Conservation (phyloP, 495 filamentous ascomycete genomes). For the Neurospora hispaniola region DNA sequence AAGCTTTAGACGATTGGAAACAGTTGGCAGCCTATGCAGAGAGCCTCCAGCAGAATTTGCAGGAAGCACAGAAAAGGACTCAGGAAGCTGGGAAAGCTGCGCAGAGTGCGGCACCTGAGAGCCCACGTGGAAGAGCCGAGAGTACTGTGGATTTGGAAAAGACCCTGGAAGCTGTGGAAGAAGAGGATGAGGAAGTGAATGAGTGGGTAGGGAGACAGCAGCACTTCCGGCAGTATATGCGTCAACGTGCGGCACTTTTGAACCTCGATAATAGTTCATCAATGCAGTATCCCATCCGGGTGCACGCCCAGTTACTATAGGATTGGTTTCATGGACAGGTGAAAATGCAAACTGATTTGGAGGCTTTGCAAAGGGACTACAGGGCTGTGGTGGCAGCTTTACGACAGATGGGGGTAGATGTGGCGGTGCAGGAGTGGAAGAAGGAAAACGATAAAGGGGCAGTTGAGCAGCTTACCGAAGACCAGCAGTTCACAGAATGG, state of each 20-base stretch:
- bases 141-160: neutral
- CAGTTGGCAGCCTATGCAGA: neutral
- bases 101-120: neutral
- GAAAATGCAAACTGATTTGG: neutral
- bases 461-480: neutral
- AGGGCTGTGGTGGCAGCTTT: neutral
- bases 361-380: neutral
- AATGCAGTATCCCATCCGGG: neutral
- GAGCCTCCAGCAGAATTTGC: neutral
- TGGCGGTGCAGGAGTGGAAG: neutral
- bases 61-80: neutral
- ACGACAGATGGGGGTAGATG: neutral
- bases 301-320: neutral
- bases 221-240: neutral
- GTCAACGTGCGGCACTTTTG: neutral
- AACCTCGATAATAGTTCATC: neutral
- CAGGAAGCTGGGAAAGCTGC: neutral
- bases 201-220: neutral
- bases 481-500: neutral
- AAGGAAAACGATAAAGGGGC: neutral
- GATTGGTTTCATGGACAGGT: neutral
- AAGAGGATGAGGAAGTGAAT: neutral
- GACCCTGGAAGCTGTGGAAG: neutral
- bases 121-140: neutral
- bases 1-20: neutral